Percentiles rank a stretch among this genome's conserved stretches.
Conservation (phyloP, 2,329 filamentous ascomycete species). For the Lachnellula occidentalis region DNA sequence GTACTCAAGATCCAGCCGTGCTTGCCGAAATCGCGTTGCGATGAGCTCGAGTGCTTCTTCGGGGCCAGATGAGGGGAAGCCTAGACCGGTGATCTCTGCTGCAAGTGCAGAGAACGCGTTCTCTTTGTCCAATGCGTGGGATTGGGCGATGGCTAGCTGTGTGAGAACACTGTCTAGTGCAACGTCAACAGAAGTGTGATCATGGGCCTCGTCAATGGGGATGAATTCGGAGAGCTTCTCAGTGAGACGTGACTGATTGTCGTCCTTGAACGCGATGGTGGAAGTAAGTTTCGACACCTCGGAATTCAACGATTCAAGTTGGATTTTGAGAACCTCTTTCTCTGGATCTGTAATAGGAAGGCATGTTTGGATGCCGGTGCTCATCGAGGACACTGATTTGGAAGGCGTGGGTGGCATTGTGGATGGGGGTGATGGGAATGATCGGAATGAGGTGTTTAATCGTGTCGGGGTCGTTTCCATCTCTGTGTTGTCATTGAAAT, state of each 20-base stretch:
- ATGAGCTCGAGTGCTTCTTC: conserved; percentile 39
- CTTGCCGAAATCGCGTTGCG: conserved; percentile 46
- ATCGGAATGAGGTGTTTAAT: conserved; percentile 27
- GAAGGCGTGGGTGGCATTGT: conserved; percentile 28
- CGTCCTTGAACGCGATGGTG: conserved; percentile 23
- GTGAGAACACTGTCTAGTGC: conserved; percentile 30
- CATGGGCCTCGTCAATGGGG: conserved; percentile 19
- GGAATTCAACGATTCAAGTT: conserved; percentile 22
- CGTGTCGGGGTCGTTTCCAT: conserved; percentile 25
- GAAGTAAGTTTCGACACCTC: conserved; percentile 25
- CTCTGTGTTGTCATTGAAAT: conserved; percentile 18
- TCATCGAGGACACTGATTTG: conserved; percentile 13
- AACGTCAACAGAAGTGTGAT: conserved; percentile 24
- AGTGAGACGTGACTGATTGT: conserved; percentile 23
- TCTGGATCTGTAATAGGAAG: conserved; percentile 20
- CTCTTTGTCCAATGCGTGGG: conserved; percentile 28
- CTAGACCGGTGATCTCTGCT: conserved; percentile 42
- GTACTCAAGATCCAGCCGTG: conserved; percentile 57
- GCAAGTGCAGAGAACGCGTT: conserved; percentile 46
- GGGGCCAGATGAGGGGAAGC: conserved; percentile 45
- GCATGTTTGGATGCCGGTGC: conserved; percentile 19
- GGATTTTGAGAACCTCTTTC: conserved; percentile 19
- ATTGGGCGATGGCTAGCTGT: conserved; percentile 28
- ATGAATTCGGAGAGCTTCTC: conserved; percentile 27
- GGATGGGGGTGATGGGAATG: conserved; percentile 29